A percentile compares a stretch with the other conserved stretches of the same genome.
Conservation (phyloP, 306 rosid genomes). For the Abrus precatorius region DNA sequence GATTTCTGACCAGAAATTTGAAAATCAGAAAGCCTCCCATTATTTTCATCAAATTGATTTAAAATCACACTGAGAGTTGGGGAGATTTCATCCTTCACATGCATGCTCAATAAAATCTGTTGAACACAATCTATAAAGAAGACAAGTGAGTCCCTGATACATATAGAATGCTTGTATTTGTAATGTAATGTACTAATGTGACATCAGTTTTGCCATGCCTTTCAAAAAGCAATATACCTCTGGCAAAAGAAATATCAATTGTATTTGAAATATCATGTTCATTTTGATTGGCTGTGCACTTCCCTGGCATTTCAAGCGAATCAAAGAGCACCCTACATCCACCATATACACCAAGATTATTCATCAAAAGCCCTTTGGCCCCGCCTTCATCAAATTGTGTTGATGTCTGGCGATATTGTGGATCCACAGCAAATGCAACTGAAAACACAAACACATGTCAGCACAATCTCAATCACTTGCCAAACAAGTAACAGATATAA, state of each 20-base stretch:
- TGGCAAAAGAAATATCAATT: conserved; percentile 86
- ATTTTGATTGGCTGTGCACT: conserved; percentile 60
- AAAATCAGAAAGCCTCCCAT: conserved; percentile 72
- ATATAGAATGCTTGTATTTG: conserved; percentile 29
- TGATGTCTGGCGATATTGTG: conserved; percentile 91
- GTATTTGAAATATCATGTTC: conserved; percentile 61
- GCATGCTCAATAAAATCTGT: conserved; percentile 74
- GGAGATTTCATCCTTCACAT: conserved; percentile 74
- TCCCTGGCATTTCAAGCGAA: conserved; percentile 81
- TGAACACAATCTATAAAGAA: conserved; percentile 70
- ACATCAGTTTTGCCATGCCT: conserved; percentile 36
- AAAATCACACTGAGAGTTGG: conserved; percentile 79
- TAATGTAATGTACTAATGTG: background rate
- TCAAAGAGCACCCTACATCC: conserved; percentile 88
- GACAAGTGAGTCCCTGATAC: conserved; percentile 16
- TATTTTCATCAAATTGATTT: conserved; percentile 75
- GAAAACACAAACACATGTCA: conserved; percentile 43
- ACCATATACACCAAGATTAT: conserved; percentile 88
- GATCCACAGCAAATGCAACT: conserved; percentile 95
- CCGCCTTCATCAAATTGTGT: conserved; percentile 98
- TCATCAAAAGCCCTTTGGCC: conserved; percentile 91
- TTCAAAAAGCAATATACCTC: conserved; percentile 63
- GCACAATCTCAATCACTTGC: conserved; percentile 43
- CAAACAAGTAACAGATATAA: conserved; percentile 39
- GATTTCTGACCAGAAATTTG: conserved; percentile 49